Percentiles rank a stretch among this genome's conserved stretches.
Evolutionary conservation across 2,329 filamentous ascomycete species (phyloP).

Genomic region (Colletotrichum kahawae): DNA sequence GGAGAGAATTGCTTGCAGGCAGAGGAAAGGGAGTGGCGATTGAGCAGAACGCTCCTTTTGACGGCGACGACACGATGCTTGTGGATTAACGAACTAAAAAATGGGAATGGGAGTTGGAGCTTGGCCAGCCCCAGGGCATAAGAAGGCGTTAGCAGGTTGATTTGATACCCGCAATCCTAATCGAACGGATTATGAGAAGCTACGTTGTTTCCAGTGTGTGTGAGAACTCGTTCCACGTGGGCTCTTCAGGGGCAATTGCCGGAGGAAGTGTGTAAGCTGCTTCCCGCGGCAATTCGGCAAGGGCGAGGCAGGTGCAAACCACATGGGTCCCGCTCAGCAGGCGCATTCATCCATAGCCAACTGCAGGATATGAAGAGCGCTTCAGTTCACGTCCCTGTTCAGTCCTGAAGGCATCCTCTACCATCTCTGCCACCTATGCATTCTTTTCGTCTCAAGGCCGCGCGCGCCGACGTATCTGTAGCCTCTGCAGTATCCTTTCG

Average conservation of each 20-base stretch:
- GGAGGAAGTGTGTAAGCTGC: background rate
- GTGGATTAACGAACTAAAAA: conserved; percentile 52
- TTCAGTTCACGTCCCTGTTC: background rate
- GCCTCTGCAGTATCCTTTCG: background rate
- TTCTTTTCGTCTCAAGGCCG: background rate
- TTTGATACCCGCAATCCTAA: conserved; percentile 25
- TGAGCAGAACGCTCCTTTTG: conserved; percentile 61
- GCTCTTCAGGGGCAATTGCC: background rate
- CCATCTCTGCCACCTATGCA: background rate
- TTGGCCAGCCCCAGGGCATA: conserved; percentile 17
- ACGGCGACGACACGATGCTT: conserved; percentile 93
- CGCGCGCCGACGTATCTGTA: background rate
- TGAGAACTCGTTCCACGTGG: background rate
- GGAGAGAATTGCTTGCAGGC: conserved; percentile 86
- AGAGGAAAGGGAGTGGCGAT: conserved; percentile 79
- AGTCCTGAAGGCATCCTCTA: background rate
- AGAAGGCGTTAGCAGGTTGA: conserved; percentile 24
- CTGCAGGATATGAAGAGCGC: background rate
- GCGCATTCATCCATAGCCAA: background rate
- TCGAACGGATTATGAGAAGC: conserved; percentile 20
- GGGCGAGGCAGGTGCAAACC: background rate
- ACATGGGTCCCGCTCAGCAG: background rate
- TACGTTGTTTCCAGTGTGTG: background rate
- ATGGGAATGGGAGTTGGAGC: conserved; percentile 16
- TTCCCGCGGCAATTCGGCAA: background rate